Conservation (phyloP, 805 yeast genomes). For the Ogataea paradorogensis region DNA sequence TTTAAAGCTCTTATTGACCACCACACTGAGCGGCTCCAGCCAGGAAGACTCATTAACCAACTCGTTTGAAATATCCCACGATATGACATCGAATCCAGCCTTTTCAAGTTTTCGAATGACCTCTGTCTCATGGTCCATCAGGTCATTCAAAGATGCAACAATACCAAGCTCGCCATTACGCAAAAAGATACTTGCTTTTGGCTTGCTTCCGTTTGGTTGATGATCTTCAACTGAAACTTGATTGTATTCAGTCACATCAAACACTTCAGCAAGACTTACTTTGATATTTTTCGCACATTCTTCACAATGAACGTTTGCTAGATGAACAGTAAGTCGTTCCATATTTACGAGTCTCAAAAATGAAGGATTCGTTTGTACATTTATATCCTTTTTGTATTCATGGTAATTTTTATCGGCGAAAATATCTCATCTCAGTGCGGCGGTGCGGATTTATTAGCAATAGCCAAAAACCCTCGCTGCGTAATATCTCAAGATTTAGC, state of each 20-base stretch:
- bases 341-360: constrained; percentile 5
- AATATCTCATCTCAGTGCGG: constrained; percentile 8
- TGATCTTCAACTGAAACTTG: constrained; percentile 6
- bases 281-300: constrained; percentile 45
- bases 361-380: neutral
- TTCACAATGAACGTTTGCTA: constrained; percentile 54
- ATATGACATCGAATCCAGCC: constrained; percentile 37
- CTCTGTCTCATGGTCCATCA: constrained; percentile 24
- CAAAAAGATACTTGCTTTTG: constrained; percentile 22
- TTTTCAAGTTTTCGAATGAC: constrained; percentile 30
- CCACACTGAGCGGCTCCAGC: constrained; percentile 18
- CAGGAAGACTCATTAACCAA: constrained; percentile 7
- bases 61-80: constrained; percentile 15
- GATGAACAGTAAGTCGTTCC: constrained; percentile 24
- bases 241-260: constrained; percentile 20
- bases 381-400: constrained; percentile 1
- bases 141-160: constrained; percentile 20
- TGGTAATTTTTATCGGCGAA: constrained; percentile 1
- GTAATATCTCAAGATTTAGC: neutral
- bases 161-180: constrained; percentile 31
- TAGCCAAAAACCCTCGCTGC: constrained; percentile 38
- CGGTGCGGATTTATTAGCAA: constrained; percentile 7
- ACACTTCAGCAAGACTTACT: constrained; percentile 26
- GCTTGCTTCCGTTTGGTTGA: constrained; percentile 3
- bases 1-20: constrained; percentile 11